Evolutionary conservation across 805 yeast genomes (phyloP).

Genomic region (Lipomyces anomalus): DNA sequence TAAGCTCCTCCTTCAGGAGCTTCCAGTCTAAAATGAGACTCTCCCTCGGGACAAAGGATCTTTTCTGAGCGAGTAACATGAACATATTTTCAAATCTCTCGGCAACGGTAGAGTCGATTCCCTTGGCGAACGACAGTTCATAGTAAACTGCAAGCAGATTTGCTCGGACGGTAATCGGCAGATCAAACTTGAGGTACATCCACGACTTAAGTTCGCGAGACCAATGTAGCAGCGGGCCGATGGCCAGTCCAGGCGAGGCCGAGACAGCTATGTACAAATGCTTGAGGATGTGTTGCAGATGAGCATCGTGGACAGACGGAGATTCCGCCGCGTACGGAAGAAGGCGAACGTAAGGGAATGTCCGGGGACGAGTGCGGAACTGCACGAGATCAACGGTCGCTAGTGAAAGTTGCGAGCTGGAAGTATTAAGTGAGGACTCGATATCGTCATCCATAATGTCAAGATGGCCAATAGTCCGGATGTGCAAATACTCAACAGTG

Average conservation of each 20-base stretch:
- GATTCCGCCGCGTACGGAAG: constrained; percentile 75
- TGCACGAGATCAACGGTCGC: too few relatives aligned
- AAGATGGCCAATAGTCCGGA: too few relatives aligned
- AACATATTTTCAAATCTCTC: constrained; percentile 59
- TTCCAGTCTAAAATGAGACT: constrained; percentile 50
- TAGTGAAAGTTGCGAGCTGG: too few relatives aligned
- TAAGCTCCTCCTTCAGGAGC: constrained; percentile 39
- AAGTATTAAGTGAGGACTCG: too few relatives aligned
- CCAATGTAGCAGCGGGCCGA: constrained; percentile 75
- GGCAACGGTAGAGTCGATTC: constrained; percentile 63
- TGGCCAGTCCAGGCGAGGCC: constrained; percentile 66
- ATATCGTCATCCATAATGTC: too few relatives aligned
- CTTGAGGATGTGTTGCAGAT: constrained; percentile 71
- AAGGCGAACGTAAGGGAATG: constrained; percentile 37
- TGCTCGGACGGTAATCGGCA: constrained; percentile 63
- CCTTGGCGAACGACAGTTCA: constrained; percentile 54
- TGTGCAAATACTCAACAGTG: too few relatives aligned
- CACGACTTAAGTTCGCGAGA: constrained; percentile 77
- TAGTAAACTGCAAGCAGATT: constrained; percentile 64
- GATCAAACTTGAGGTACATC: constrained; percentile 67
- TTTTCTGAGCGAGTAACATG: constrained; percentile 49
- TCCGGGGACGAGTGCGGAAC: constrained; percentile 29
- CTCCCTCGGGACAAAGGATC: constrained; percentile 35
- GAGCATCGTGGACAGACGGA: constrained; percentile 61
- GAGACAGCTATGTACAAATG: constrained; percentile 73